Evolutionary conservation across 2,329 filamentous ascomycete species (phyloP).

Genomic region (Hypoxylon sp.): DNA sequence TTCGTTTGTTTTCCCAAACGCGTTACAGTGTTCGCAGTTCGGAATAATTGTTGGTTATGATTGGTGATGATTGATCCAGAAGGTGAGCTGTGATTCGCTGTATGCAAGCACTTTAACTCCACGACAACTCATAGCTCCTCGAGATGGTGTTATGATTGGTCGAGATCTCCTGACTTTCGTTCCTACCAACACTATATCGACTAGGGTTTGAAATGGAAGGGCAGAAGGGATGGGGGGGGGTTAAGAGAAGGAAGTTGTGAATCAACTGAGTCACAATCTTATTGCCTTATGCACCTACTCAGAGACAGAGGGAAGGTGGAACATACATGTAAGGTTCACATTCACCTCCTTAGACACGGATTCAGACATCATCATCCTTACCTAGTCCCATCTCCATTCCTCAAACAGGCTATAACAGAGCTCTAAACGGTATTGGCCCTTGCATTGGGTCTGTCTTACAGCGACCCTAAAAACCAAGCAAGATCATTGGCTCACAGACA

Average conservation of each 20-base stretch:
- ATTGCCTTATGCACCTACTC: no score
- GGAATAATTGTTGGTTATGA: constrained; percentile 17
- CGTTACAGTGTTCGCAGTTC: constrained; percentile 32
- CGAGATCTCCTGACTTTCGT: constrained; percentile 15
- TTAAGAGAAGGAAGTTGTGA: not conserved
- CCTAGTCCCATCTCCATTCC: constrained; percentile 16
- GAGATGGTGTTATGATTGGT: constrained; percentile 29
- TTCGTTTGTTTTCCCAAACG: constrained; percentile 28
- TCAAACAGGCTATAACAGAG: constrained; percentile 34
- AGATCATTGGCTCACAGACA: constrained; percentile 19
- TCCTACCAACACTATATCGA: constrained; percentile 23
- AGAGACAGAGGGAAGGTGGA: no score
- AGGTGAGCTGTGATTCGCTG: constrained; percentile 22
- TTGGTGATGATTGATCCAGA: constrained; percentile 24
- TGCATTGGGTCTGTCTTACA: constrained; percentile 36
- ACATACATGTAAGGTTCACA: constrained; percentile 2
- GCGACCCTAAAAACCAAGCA: constrained; percentile 22
- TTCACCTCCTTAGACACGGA: constrained; percentile 1
- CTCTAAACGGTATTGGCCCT: constrained; percentile 31
- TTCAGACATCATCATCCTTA: not conserved
- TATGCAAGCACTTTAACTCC: constrained; percentile 34
- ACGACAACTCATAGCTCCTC: constrained; percentile 30
- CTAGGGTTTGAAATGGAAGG: no score
- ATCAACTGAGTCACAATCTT: constrained; percentile 14
- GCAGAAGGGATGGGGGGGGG: no score